Percentiles rank a stretch among this genome's conserved stretches.
Evolutionary conservation across 768 basidiomycete genomes (phyloP).

Genomic region (Suillus luteus): DNA sequence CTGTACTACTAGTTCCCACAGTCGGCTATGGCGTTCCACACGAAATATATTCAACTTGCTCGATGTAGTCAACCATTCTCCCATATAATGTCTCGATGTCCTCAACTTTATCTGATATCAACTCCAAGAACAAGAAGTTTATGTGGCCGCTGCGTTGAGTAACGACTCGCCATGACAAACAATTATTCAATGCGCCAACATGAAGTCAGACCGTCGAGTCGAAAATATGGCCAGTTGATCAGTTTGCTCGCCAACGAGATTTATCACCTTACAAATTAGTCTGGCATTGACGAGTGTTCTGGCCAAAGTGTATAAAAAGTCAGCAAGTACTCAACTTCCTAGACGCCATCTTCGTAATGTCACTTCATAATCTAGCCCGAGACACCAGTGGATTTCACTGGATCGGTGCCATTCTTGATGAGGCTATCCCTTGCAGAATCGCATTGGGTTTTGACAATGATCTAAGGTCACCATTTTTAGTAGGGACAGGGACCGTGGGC

Average conservation of each 20-base stretch:
- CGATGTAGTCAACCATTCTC: background rate
- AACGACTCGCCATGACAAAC: background rate
- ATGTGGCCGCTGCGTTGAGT: background rate
- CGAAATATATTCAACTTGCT: background rate
- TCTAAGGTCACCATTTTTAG: too few species aligned
- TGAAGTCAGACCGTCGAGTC: too few species aligned
- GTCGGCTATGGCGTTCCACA: background rate
- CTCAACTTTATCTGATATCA: background rate
- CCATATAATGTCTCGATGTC: background rate
- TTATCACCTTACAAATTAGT: too few species aligned
- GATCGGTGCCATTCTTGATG: too few species aligned
- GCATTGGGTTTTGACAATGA: too few species aligned
- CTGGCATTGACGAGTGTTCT: background rate
- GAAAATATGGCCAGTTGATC: background rate
- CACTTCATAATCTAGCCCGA: background rate
- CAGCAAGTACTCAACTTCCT: constrained; percentile 8
- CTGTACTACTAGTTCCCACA: too few species aligned
- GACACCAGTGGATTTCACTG: background rate
- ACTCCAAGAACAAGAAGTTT: background rate
- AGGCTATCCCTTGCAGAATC: too few species aligned
- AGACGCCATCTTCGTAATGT: background rate
- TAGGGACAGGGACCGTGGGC: too few species aligned
- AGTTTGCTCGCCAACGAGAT: too few species aligned
- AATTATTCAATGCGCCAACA: background rate
- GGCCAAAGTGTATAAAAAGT: background rate